Conservation (phyloP, 139 green algal species). For the Auxenochlorella pyrenoidosa region DNA sequence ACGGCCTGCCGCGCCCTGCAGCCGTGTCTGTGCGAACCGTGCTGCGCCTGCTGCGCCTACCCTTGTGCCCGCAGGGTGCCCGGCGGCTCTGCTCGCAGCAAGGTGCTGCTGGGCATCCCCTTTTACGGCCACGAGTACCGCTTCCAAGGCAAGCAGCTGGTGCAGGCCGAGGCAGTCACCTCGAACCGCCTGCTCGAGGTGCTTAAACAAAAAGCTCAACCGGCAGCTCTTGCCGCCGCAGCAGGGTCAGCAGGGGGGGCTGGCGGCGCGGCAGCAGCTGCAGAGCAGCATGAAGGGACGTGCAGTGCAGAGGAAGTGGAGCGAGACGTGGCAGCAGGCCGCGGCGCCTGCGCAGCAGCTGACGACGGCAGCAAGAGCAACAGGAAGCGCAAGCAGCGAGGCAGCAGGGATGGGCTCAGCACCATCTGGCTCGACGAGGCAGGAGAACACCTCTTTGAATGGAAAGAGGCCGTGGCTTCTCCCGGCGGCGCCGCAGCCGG, state of each 20-base stretch:
- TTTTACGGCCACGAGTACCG: conserved; percentile 66
- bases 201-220: conserved; percentile 27
- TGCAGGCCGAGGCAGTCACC: conserved; percentile 21
- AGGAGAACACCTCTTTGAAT: background rate
- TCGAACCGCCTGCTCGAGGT: conserved; percentile 23
- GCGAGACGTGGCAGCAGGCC: conserved; percentile 37
- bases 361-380: conserved; percentile 38
- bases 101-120: conserved; percentile 60
- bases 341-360: background rate
- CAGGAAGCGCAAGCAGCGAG: background rate
- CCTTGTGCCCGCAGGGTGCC: background rate
- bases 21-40: too few species aligned
- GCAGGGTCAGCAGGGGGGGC: background rate
- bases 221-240: background rate
- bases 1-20: background rate
- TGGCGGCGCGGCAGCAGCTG: background rate
- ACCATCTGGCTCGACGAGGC: background rate
- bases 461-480: background rate
- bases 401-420: conserved; percentile 32
- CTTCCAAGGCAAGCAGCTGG: background rate
- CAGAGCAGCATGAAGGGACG: background rate
- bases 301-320: background rate
- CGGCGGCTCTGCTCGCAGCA: background rate
- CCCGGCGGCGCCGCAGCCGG: background rate
- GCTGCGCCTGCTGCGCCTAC: background rate